Evolutionary conservation across 2,329 filamentous ascomycete genomes (phyloP), one percentile per base, ranked within the genome.

Genomic region (Neofusicoccum umdonicola): DNA sequence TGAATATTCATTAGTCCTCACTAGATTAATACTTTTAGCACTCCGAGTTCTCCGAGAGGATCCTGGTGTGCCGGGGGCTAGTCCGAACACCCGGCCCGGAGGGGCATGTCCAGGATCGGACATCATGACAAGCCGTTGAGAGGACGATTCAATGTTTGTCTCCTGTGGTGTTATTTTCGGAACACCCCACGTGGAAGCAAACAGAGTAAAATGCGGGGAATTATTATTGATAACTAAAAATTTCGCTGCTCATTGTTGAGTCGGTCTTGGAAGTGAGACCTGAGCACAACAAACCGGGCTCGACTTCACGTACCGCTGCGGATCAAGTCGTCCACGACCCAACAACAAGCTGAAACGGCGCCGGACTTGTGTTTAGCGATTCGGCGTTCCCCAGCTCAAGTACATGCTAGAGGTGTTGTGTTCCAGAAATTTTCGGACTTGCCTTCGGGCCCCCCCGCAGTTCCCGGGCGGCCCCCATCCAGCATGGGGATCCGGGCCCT

Each of bases 401-500:
- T 13, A 22, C 27, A 44, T 12, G 34, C 31, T 11, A 5, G 44
- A 11, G n/a, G 31, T 44, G 39, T 41, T 60, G 56, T 47, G 42
- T 60, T 60, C 58, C 47, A 62, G 17, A 19, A 34, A 35, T 35
- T 51, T 11, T 62, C 58, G 45, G 58, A 51, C 13, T 51, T 17
- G 34, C 39, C 19, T 11, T 62, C 58, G 62, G 62, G 39, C 52
- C 45, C 44, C 62, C 62, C 62, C 62, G 34, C 62, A 58, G 11
- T 41, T 45, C 19, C 62, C 62, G 41, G 34, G 58, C 62, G 62
- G 52, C 57, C 44, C n/a, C 41, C 34, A 42, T 54, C 8, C 45
- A 44, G n/a, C 61, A 50, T 57, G 62, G 62, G 62, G 62, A 64
- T 58, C 62, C 62, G 62, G 48, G 34, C 48, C 61, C 27, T 45